Conservation (phyloP, 1,139 yeast species). For the Blastobotrys ciferrii region DNA sequence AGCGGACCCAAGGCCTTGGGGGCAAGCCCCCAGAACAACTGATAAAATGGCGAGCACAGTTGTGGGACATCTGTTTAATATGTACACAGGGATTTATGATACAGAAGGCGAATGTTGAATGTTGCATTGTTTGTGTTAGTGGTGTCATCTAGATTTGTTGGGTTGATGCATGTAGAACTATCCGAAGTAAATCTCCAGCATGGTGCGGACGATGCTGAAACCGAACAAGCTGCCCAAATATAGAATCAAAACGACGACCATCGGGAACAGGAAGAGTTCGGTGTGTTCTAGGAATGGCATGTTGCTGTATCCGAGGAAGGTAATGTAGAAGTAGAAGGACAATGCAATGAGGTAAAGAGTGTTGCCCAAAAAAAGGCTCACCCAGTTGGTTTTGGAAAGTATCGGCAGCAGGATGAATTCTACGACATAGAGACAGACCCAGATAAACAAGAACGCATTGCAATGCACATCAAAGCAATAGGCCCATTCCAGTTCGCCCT, state of each 20-base stretch:
- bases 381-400: constrained; percentile 59
- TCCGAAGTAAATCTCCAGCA: constrained; percentile 65
- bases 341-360: constrained; percentile 70
- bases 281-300: constrained; percentile 73
- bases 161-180: constrained; percentile 17
- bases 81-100: no score
- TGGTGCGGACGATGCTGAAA: constrained; percentile 65
- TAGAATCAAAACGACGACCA: constrained; percentile 55
- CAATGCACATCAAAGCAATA: constrained; percentile 94
- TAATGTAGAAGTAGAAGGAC: constrained; percentile 70
- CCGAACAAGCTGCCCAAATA: constrained; percentile 56
- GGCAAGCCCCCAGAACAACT: no score
- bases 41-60: no score
- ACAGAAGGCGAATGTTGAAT: no score
- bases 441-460: constrained; percentile 76
- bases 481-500: constrained; percentile 81
- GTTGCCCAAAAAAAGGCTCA: constrained; percentile 72
- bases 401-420: constrained; percentile 78
- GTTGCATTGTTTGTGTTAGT: no score
- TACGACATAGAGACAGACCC: constrained; percentile 72
- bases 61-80: no score
- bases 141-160: neutral
- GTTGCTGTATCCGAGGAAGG: constrained; percentile 85
- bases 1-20: no score
- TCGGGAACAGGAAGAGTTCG: constrained; percentile 52